Percentiles rank a stretch among this genome's conserved stretches.
Conservation (phyloP, 768 basidiomycete genomes). For the Dacryopinax spathularia region DNA sequence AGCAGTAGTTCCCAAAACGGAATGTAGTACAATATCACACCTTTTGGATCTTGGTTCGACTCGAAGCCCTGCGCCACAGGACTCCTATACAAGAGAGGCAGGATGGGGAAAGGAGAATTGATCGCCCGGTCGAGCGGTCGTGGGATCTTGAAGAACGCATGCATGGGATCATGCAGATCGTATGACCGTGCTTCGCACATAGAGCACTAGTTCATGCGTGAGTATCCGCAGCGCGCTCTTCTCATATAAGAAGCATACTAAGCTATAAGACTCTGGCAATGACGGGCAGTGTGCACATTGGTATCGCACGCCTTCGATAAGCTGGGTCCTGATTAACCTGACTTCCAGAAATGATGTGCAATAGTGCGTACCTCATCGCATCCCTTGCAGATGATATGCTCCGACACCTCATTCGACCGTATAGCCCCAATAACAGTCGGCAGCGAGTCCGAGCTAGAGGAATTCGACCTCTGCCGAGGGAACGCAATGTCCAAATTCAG, state of each 20-base stretch:
- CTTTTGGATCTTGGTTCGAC: slow-evolving; percentile 10
- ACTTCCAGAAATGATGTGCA: not conserved
- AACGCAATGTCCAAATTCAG: slow-evolving; percentile 30
- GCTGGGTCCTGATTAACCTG: slow-evolving; percentile 26
- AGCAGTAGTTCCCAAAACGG: not conserved
- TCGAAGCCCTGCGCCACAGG: not conserved
- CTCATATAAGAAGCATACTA: slow-evolving; percentile 36
- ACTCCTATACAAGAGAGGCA: slow-evolving; percentile 50
- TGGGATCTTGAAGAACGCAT: slow-evolving; percentile 77
- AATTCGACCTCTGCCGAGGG: not conserved
- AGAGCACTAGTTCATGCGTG: slow-evolving; percentile 46
- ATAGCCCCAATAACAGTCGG: not conserved
- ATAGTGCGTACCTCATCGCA: slow-evolving; percentile 40
- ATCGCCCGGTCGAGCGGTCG: slow-evolving; percentile 57
- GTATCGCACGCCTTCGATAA: slow-evolving; percentile 64
- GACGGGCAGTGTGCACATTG: slow-evolving; percentile 88
- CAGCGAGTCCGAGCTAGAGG: not conserved
- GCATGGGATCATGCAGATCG: slow-evolving; percentile 63
- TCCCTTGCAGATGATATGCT: slow-evolving; percentile 45
- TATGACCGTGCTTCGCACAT: slow-evolving; percentile 70
- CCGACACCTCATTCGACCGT: slow-evolving; percentile 16
- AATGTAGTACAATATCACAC: not conserved
- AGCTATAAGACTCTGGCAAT: slow-evolving; percentile 48
- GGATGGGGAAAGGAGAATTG: slow-evolving; percentile 39
- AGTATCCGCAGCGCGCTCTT: slow-evolving; percentile 3